Evolutionary conservation across 805 yeast species (phyloP), one percentile per base, ranked within the genome.

Genomic region (Priceomyces carsonii): DNA sequence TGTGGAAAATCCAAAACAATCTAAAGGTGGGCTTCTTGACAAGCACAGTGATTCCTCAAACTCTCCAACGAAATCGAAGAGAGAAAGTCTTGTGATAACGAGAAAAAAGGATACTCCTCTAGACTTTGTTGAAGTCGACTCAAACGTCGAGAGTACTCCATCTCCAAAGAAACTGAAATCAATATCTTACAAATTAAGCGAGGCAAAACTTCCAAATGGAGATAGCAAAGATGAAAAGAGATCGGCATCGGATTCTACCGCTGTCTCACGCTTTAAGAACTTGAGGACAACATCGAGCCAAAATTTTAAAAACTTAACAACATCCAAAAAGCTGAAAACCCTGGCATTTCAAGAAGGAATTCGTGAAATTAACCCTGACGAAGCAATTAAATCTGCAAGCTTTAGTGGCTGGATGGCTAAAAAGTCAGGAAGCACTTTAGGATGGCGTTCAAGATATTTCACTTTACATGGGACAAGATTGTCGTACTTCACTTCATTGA

Each of bases 351-450:
- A 77, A 52, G 99, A 93, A 62, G 99, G 99, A 5, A 85, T 93
- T 27, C 73, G 88, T 47, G 70, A 63, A 13, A 72, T 86, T 10
- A 72, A 84, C 0, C 95, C 96, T 0, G 79, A 77, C 42, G 85
- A 86, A 29, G 83, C 98, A 0, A 77, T 85, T 31, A 78, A 78
- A 47, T 66, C 82, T 5, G 87, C 97, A 0, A 84, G 74, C 36
- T 79, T 71, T 49, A 80, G 87, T 32, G 99, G 99, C 2, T 93
- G 97, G 96, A 87, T 93, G 96, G 79, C 89, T 35, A 93, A 93
- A 60, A 81, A 85, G 45, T 63, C 71, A 1, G 95, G 96, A 16
- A 85, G 83, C 39, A 74, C 82, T 39, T 77, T 95, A 3, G 78
- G 88, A 12, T 93, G 99, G 98, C 84, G 90, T 50, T 82, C 82